These are phyloP conservation scores for Corymbia calophylla DNA, from an alignment of 441 rosid species.

Conservation along the genomic window DNA sequence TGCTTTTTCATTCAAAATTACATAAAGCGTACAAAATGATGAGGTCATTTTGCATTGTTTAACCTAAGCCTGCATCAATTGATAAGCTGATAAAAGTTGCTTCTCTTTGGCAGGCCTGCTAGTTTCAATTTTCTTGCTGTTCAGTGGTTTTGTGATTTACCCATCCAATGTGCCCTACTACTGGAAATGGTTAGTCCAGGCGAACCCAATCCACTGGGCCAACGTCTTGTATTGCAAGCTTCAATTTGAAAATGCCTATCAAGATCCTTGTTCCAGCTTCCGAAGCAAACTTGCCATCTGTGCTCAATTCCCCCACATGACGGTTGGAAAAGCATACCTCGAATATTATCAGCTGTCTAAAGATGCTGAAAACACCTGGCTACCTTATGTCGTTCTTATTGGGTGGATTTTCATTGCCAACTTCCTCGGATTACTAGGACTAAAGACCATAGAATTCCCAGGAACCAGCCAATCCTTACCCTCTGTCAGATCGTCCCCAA, in stretches of 20 bases:
- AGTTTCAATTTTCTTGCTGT: constrained; percentile 22
- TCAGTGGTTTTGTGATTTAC: constrained; percentile 21
- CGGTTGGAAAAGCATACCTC: constrained; percentile 19
- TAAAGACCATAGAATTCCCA: constrained; percentile 13
- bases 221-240: constrained; percentile 18
- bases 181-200: constrained; percentile 22
- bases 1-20: background rate
- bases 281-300: constrained; percentile 16
- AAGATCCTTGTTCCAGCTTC: constrained; percentile 16
- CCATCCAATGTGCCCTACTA: constrained; percentile 14
- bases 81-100: background rate
- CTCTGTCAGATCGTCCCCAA: background rate
- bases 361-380: constrained; percentile 13
- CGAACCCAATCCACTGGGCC: constrained; percentile 20
- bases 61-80: background rate
- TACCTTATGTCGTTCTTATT: constrained; percentile 14
- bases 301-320: constrained; percentile 14
- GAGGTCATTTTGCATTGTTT: background rate
- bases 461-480: constrained; percentile 16
- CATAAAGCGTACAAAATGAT: background rate
- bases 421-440: constrained; percentile 14
- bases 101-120: constrained; percentile 11
- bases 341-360: constrained; percentile 12
- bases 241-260: constrained; percentile 12
- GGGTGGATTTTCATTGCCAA: constrained; percentile 15